Percentiles rank a stretch among this genome's conserved stretches.
Evolutionary conservation across 2,329 filamentous ascomycete genomes (phyloP).

Genomic region (Aspergillus sp.): DNA sequence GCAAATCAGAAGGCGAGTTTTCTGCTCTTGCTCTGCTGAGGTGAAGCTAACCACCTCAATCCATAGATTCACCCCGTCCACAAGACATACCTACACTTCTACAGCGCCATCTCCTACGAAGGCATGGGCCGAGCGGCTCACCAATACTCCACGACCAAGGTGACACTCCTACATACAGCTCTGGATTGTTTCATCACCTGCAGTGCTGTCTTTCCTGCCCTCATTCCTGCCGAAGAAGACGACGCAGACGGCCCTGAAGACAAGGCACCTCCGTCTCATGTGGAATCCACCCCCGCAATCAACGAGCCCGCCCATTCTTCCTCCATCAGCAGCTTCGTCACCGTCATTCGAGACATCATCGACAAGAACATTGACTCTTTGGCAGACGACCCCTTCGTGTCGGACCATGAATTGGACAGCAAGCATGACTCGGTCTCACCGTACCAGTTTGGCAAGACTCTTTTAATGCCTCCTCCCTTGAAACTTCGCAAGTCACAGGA

Average conservation of each 20-base stretch:
- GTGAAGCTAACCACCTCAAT: not conserved
- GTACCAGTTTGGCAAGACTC: not conserved
- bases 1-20: slow-evolving; percentile 25
- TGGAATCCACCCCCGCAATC: slow-evolving; percentile 9
- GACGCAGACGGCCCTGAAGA: not conserved
- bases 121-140: slow-evolving; percentile 48
- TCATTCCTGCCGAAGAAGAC: slow-evolving; percentile 1
- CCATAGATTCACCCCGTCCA: slow-evolving; percentile 34
- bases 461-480: slow-evolving; percentile 28
- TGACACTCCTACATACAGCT: slow-evolving; percentile 42
- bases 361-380: slow-evolving; percentile 20
- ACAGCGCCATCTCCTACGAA: slow-evolving; percentile 48
- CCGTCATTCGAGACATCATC: slow-evolving; percentile 28
- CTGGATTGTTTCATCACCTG: slow-evolving; percentile 40
- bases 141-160: slow-evolving; percentile 46
- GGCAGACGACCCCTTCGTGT: slow-evolving; percentile 29
- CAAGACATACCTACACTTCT: slow-evolving; percentile 46
- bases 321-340: slow-evolving; percentile 19
- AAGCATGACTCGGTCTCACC: not conserved
- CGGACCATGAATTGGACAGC: slow-evolving; percentile 8
- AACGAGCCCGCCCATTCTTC: slow-evolving; percentile 12
- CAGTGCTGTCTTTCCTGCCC: slow-evolving; percentile 26
- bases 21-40: not conserved
- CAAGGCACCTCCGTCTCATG: slow-evolving; percentile 2
- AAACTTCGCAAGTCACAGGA: slow-evolving; percentile 22